Evolutionary conservation across 495 filamentous ascomycete species (phyloP).

Genomic region (Venustampulla echinocandica): DNA sequence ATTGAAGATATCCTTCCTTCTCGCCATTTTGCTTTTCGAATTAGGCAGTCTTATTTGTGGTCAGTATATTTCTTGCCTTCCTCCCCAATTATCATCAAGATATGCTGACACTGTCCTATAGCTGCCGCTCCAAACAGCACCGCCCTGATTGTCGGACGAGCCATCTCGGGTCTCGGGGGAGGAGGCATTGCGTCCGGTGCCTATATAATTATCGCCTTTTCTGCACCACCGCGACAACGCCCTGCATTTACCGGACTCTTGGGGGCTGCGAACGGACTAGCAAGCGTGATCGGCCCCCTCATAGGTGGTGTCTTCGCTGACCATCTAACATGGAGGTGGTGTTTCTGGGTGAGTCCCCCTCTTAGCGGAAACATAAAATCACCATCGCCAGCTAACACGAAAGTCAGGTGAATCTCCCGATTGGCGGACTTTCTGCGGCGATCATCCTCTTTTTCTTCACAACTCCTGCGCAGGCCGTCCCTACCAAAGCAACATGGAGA

Average conservation of each 20-base stretch:
- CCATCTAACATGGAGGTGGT: conserved; percentile 30
- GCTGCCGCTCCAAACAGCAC: conserved; percentile 62
- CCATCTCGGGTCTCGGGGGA: conserved; percentile 71
- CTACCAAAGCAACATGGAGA: conserved; percentile 10
- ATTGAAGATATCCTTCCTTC: conserved; percentile 53
- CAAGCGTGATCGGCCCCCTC: conserved; percentile 63
- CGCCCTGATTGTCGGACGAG: conserved; percentile 73
- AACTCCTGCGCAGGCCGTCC: conserved; percentile 34
- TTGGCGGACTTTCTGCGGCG: conserved; percentile 40
- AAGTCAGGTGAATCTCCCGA: too few relatives aligned
- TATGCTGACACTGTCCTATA: conserved; percentile 23
- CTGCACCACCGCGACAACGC: conserved; percentile 59
- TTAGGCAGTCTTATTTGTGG: conserved; percentile 75
- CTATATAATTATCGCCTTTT: conserved; percentile 69
- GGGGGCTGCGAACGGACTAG: conserved; percentile 51
- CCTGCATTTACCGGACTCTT: conserved; percentile 49
- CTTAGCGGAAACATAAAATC: too few relatives aligned
- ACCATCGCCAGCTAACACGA: too few relatives aligned
- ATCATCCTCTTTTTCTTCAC: conserved; percentile 38
- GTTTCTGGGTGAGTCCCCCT: conserved; percentile 36
- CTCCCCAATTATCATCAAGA: neutral
- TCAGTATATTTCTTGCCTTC: neutral
- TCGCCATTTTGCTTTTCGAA: conserved; percentile 74
- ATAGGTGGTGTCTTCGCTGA: conserved; percentile 46
- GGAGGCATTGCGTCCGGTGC: conserved; percentile 79